These are phyloP conservation scores for Colletotrichum siamense DNA, from an alignment of 2,329 filamentous ascomycete species.

Conservation along the genomic window DNA sequence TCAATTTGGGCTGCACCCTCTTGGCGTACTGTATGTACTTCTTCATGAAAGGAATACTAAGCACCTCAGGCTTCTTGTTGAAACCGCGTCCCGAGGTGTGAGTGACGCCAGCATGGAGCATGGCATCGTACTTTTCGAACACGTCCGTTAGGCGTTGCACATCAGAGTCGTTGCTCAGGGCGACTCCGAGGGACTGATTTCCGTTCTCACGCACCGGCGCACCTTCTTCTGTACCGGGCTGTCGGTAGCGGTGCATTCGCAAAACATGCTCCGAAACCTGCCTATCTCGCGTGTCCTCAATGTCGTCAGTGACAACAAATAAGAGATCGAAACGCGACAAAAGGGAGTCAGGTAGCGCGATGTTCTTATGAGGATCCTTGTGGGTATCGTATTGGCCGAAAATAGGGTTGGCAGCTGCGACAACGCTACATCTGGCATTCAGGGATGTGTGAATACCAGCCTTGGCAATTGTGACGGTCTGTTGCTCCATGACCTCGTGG, in stretches of 20 bases:
- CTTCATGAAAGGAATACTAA: slow-evolving; percentile 98
- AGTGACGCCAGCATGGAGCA: slow-evolving; percentile 92
- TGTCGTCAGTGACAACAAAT: slow-evolving; percentile 97
- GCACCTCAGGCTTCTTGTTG: slow-evolving; percentile 80
- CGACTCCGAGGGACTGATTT: slow-evolving; percentile 85
- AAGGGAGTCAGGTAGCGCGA: slow-evolving; percentile 93
- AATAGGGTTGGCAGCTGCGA: slow-evolving; percentile 96
- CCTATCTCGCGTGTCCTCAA: slow-evolving; percentile 90
- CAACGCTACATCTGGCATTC: slow-evolving; percentile 94
- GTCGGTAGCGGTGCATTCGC: slow-evolving; percentile 95
- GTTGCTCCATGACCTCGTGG: slow-evolving; percentile 99
- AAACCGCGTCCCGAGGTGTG: slow-evolving; percentile 76
- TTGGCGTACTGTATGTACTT: slow-evolving; percentile 99
- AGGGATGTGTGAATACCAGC: slow-evolving; percentile 97
- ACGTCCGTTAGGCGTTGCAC: slow-evolving; percentile 83
- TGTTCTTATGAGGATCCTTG: slow-evolving; percentile 98
- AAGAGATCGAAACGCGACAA: slow-evolving; percentile 98
- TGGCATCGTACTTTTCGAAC: slow-evolving; percentile 94
- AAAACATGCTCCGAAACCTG: slow-evolving; percentile 95
- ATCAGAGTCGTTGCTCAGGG: slow-evolving; percentile 77
- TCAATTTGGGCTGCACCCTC: slow-evolving; percentile 87
- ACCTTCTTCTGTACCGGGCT: slow-evolving; percentile 91
- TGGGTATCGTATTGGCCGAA: slow-evolving; percentile 98
- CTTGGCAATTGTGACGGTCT: slow-evolving; percentile 98
- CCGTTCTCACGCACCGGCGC: slow-evolving; percentile 90